Percentiles rank a stretch among this genome's conserved stretches.
phyloP scores from a whole-genome alignment of 345 rosid genomes.

The Citrus hindsii region DNA sequence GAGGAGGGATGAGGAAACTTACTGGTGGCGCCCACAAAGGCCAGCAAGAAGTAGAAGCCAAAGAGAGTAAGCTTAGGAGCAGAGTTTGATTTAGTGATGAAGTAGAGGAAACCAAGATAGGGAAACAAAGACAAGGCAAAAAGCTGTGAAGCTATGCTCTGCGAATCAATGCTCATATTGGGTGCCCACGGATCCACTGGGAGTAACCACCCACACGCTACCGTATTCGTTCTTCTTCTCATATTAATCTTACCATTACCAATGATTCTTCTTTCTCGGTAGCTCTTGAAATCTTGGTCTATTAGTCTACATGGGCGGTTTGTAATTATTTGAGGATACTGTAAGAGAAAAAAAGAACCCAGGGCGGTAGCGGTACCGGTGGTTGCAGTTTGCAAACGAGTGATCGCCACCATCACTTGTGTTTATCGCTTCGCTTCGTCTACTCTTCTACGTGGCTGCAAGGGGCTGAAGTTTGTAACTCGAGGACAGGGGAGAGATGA shows the following conservation, averaged over 20 bases:
- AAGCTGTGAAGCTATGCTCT: conserved; percentile 82
- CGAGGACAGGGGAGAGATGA: not conserved
- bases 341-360: conserved; percentile 21
- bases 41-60: conserved; percentile 93
- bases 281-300: conserved; percentile 11
- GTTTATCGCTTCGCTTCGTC: too few species aligned
- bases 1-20: conserved; percentile 22
- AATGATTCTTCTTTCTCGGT: conserved; percentile 7
- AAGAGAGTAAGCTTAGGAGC: conserved; percentile 85
- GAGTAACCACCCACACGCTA: conserved; percentile 42
- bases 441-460: not conserved
- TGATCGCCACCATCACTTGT: conserved; percentile 12
- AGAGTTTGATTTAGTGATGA: conserved; percentile 81
- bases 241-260: not conserved
- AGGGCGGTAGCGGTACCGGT: not conserved
- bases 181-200: conserved; percentile 95
- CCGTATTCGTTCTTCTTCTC: conserved; percentile 26
- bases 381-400: conserved; percentile 15
- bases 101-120: conserved; percentile 83
- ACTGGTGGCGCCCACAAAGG: conserved; percentile 89
- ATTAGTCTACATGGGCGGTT: conserved; percentile 1
- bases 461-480: not conserved
- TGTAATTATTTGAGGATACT: conserved; percentile 1
- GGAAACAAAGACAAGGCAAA: conserved; percentile 81
- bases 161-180: conserved; percentile 46